Percentiles rank a stretch among this genome's conserved stretches.
These are phyloP conservation scores for Silene coronaria DNA, from an alignment of 179 eudicot genomes.

Conservation along the genomic window DNA sequence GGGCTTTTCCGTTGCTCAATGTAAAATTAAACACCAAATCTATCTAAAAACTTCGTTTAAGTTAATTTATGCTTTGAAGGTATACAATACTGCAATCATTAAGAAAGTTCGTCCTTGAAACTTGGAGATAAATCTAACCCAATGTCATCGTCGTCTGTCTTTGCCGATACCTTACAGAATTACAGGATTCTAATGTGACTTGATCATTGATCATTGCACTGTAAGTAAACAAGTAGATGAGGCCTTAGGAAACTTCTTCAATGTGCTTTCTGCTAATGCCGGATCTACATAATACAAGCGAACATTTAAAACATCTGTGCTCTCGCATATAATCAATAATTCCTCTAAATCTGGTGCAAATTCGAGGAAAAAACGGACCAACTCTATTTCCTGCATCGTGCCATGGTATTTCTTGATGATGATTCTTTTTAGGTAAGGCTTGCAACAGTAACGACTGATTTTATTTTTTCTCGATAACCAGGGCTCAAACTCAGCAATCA, in stretches of 20 bases:
- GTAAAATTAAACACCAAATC: no score
- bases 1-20: no score
- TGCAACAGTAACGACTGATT: not conserved
- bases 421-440: constrained; percentile 8
- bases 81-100: no score
- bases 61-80: no score
- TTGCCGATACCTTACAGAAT: no score
- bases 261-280: not conserved
- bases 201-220: not conserved
- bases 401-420: not conserved
- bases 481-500: not conserved
- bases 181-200: no score
- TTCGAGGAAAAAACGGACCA: constrained; percentile 4
- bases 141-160: no score
- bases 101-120: no score
- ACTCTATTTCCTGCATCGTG: not conserved
- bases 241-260: not conserved
- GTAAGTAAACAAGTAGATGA: not conserved
- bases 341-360: constrained; percentile 8
- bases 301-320: no score
- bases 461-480: not conserved
- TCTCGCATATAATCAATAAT: not conserved
- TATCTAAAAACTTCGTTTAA: no score
- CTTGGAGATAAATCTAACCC: no score
- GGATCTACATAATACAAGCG: not conserved